These are phyloP conservation scores for Yarrowia sp. DNA, from an alignment of 805 yeast genomes.

Conservation along the genomic window DNA sequence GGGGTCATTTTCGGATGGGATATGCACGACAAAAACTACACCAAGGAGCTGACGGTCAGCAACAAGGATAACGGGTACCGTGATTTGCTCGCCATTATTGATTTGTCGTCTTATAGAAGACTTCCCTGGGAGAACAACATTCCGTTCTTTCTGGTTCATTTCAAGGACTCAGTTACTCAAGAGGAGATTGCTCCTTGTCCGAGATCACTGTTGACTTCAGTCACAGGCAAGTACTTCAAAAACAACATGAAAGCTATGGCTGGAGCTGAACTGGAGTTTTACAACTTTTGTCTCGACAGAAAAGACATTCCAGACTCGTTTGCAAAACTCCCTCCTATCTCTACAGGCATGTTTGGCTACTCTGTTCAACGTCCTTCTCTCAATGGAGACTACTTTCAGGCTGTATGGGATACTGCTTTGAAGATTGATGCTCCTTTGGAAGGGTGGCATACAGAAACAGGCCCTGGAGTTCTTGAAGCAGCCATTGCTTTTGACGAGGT, in stretches of 20 bases:
- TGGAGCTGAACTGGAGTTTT: slow-evolving; percentile 41
- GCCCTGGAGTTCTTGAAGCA: slow-evolving; percentile 42
- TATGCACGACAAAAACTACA: slow-evolving; percentile 38
- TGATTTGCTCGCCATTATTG: slow-evolving; percentile 37
- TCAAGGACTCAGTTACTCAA: slow-evolving; percentile 32
- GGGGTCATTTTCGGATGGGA: slow-evolving; percentile 41
- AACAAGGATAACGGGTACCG: slow-evolving; percentile 37
- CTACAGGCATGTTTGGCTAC: slow-evolving; percentile 42
- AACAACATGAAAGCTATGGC: slow-evolving; percentile 34
- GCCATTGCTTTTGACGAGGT: slow-evolving; percentile 39
- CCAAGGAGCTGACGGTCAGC: slow-evolving; percentile 35
- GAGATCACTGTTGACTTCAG: slow-evolving; percentile 34
- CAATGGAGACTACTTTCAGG: slow-evolving; percentile 36
- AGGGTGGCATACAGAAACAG: slow-evolving; percentile 42
- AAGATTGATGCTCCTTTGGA: slow-evolving; percentile 36
- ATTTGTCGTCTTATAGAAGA: slow-evolving; percentile 31
- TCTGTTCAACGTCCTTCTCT: slow-evolving; percentile 39
- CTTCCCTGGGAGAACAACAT: slow-evolving; percentile 38
- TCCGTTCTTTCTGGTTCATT: slow-evolving; percentile 37
- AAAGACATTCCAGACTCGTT: slow-evolving; percentile 31
- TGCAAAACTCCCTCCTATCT: slow-evolving; percentile 34
- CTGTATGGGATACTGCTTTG: slow-evolving; percentile 32
- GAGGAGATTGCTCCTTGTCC: slow-evolving; percentile 38
- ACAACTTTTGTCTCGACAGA: slow-evolving; percentile 34
- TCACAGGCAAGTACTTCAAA: slow-evolving; percentile 28